phyloP scores from a whole-genome alignment of 257 asterid genomes.

The Parsonsia alboflavescens region DNA sequence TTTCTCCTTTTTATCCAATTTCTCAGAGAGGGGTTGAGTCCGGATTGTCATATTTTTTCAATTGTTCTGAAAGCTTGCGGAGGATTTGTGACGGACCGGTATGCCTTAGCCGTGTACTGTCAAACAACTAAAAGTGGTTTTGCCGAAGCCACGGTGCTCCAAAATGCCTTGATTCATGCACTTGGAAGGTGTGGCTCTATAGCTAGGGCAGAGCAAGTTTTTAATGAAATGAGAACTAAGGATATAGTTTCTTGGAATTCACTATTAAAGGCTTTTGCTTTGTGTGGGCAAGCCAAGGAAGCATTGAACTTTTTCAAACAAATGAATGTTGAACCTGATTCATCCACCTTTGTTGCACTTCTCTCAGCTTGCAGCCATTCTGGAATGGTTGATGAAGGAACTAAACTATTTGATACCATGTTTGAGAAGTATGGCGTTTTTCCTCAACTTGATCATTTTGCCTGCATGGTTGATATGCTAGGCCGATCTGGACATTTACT shows the following conservation, averaged over 20 bases:
- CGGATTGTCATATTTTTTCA: constrained; percentile 57
- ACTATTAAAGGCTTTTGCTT: constrained; percentile 72
- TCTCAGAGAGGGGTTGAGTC: constrained; percentile 35
- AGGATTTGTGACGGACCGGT: constrained; percentile 51
- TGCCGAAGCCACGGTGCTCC: constrained; percentile 35
- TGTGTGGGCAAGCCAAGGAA: constrained; percentile 61
- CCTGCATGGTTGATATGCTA: constrained; percentile 67
- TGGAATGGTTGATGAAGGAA: constrained; percentile 77
- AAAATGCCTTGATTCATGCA: constrained; percentile 70
- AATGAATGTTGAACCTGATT: constrained; percentile 62
- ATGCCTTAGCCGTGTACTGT: constrained; percentile 51
- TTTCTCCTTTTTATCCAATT: constrained; percentile 50
- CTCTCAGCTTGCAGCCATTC: constrained; percentile 81
- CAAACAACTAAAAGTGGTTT: constrained; percentile 54
- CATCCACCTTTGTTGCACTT: constrained; percentile 63
- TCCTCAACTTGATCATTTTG: constrained; percentile 87
- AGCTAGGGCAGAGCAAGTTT: constrained; percentile 43
- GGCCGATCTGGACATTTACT: constrained; percentile 66
- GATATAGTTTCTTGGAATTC: constrained; percentile 79
- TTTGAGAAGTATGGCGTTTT: constrained; percentile 39
- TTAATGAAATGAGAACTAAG: constrained; percentile 42
- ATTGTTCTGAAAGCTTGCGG: constrained; percentile 72
- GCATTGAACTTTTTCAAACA: constrained; percentile 44
- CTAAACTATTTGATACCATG: constrained; percentile 48
- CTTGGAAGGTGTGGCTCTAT: constrained; percentile 74